phyloP scores from a whole-genome alignment of 1,139 yeast species.

The Zygoascus meyerae region DNA sequence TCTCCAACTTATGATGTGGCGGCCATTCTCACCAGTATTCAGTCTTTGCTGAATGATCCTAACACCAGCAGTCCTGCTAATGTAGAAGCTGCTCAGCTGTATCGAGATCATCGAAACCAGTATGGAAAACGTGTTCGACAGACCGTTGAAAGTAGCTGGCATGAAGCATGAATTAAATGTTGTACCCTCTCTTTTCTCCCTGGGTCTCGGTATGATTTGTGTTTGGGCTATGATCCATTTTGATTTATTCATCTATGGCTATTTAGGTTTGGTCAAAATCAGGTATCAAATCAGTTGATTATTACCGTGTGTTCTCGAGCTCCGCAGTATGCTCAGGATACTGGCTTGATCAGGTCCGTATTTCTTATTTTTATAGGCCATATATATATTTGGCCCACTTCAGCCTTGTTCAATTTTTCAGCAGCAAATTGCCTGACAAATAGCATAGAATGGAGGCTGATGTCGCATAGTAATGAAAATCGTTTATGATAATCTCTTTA shows the following conservation, averaged over 20 bases:
- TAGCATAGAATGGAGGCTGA: too few species aligned
- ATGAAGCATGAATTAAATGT: conserved; percentile 18
- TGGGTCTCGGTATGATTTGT: neutral
- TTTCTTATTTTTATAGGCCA: too few species aligned
- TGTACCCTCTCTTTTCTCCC: neutral
- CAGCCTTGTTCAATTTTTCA: too few species aligned
- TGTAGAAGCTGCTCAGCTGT: conserved; percentile 94
- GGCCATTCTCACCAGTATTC: conserved; percentile 83
- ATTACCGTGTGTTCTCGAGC: too few species aligned
- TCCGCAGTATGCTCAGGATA: too few species aligned
- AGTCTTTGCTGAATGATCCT: conserved; percentile 84
- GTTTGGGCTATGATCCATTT: neutral
- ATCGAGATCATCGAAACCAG: conserved; percentile 91
- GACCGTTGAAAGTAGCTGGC: conserved; percentile 65
- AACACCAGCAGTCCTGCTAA: conserved; percentile 96
- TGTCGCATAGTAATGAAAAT: too few species aligned
- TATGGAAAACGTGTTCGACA: conserved; percentile 87
- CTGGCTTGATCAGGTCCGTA: too few species aligned
- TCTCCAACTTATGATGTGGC: conserved; percentile 98
- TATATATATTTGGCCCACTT: too few species aligned
- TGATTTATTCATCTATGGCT: neutral
- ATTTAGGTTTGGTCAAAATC: neutral
- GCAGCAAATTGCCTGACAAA: too few species aligned
- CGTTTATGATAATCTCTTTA: too few species aligned
- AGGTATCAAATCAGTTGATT: neutral